A percentile compares a stretch with the other conserved stretches of the same genome.
phyloP scores from a whole-genome alignment of 2,329 filamentous ascomycete genomes.

The Orbilia oligospora region DNA sequence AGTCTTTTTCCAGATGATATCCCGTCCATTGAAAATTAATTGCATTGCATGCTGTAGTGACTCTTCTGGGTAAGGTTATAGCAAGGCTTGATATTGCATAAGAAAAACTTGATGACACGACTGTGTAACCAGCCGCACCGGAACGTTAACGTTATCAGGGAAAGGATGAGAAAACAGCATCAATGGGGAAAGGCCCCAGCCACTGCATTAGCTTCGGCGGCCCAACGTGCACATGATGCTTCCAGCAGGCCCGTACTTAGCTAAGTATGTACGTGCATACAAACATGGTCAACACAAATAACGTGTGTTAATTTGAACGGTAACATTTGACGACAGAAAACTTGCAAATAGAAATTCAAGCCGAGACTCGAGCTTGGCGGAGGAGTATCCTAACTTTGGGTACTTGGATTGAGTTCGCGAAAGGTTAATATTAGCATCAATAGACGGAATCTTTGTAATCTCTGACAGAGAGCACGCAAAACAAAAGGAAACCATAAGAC shows the following conservation, averaged over 20 bases:
- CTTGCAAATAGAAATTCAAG: slow-evolving; percentile 19
- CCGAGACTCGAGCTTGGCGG: slow-evolving; percentile 44
- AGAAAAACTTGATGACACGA: slow-evolving; percentile 33
- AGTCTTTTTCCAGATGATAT: background rate
- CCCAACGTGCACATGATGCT: slow-evolving; percentile 34
- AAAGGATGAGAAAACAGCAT: slow-evolving; percentile 21
- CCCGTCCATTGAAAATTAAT: slow-evolving; percentile 20
- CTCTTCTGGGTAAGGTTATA: slow-evolving; percentile 12
- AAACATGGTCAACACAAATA: slow-evolving; percentile 34
- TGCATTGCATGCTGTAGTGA: slow-evolving; percentile 15
- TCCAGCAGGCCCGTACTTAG: background rate
- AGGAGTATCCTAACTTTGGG: slow-evolving; percentile 6
- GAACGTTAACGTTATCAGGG: slow-evolving; percentile 48
- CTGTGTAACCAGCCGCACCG: slow-evolving; percentile 52
- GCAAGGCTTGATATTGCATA: slow-evolving; percentile 39
- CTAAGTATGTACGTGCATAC: background rate
- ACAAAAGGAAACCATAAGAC: slow-evolving; percentile 27
- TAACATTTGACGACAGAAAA: slow-evolving; percentile 19
- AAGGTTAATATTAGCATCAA: slow-evolving; percentile 38
- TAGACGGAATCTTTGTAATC: slow-evolving; percentile 43
- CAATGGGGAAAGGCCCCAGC: slow-evolving; percentile 14
- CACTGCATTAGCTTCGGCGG: slow-evolving; percentile 44
- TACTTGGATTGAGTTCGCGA: slow-evolving; percentile 26
- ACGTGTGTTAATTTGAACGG: slow-evolving; percentile 46
- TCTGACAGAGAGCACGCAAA: slow-evolving; percentile 33